phyloP scores from a whole-genome alignment of 306 rosid species.

The Adenanthera pavonina region DNA sequence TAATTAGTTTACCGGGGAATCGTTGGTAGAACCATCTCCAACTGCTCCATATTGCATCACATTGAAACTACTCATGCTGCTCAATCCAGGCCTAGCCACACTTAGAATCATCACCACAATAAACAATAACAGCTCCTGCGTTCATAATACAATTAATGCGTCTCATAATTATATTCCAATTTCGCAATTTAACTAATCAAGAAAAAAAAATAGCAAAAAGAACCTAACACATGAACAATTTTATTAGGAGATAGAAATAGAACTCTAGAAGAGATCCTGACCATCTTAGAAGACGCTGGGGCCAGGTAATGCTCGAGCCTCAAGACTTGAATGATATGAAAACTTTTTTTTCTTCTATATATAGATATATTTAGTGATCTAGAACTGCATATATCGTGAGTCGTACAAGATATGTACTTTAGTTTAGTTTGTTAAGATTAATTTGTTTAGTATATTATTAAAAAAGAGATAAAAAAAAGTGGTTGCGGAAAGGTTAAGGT shows the following conservation, averaged over 20 bases:
- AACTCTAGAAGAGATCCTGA: neutral
- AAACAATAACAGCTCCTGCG: conserved; percentile 42
- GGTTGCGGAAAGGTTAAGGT: conserved; percentile 45
- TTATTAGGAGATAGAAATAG: neutral
- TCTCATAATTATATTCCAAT: neutral
- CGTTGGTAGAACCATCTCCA: conserved; percentile 56
- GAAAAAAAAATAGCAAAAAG: neutral
- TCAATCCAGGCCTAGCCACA: conserved; percentile 39
- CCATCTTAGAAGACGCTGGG: neutral
- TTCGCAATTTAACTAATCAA: too few relatives aligned
- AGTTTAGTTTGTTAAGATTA: neutral
- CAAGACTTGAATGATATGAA: neutral
- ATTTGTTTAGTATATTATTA: neutral
- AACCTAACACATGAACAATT: neutral
- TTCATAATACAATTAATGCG: neutral
- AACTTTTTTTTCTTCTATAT: neutral
- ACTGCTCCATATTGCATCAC: conserved; percentile 58
- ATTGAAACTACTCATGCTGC: conserved; percentile 49
- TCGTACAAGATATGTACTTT: neutral
- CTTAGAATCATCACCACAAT: conserved; percentile 32
- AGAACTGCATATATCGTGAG: neutral
- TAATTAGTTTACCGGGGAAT: conserved; percentile 50
- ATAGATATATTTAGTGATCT: neutral
- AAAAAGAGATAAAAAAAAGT: conserved; percentile 2
- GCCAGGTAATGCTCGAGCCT: neutral